Base-by-base conservation (phyloP, 169 alveolate genomes). In the Blepharisma undulans region DNA sequence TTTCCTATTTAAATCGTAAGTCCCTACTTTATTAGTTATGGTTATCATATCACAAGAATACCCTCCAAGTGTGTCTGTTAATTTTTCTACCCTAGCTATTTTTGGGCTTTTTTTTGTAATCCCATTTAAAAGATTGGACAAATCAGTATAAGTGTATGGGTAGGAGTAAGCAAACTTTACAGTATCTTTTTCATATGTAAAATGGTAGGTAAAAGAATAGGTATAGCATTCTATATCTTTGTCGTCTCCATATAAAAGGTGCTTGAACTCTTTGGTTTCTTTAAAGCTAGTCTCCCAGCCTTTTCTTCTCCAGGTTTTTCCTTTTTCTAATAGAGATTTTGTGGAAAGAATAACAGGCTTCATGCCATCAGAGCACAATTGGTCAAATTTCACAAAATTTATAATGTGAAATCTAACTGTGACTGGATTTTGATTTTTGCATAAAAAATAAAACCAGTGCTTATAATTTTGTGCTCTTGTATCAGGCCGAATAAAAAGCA, bases 401-500 rank as follows among this genome's bases (percentile, higher is more conserved):
- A 86, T 81, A 76, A 96, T 97, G 18, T 91, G 79, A 29, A 97
- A 96, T n/a, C 98, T 86, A 36, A 10, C 89, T 25, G 27, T 25
- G 14, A 19, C 77, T 22, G 32, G 27, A 4, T 36, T 32, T n/a
- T 25, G 22, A n/a, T 22, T 22, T 22, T 59, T 21, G 7, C 34
- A 76, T 36, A n/a, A 36, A 87, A 96, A 98, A 91, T 93, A 96
- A 88, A 95, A 98, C 98, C 99, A 98, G 92, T 98, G 96, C 8
- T 98, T 97, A 86, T 98, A 97, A 1, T 98, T 98, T 80, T 94
- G 94, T 25, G 98, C 96, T 90, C 94, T 95, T 88, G 97, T 96
- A 93, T 98, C 99, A 22, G 98, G 98, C 84, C 96, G 96, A 27
- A 98, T 87, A 88, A 97, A 94, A 76, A 98, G 92, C 90, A 97